Conservation (phyloP, 73 alveolate species). For the Urostyla sp. region DNA sequence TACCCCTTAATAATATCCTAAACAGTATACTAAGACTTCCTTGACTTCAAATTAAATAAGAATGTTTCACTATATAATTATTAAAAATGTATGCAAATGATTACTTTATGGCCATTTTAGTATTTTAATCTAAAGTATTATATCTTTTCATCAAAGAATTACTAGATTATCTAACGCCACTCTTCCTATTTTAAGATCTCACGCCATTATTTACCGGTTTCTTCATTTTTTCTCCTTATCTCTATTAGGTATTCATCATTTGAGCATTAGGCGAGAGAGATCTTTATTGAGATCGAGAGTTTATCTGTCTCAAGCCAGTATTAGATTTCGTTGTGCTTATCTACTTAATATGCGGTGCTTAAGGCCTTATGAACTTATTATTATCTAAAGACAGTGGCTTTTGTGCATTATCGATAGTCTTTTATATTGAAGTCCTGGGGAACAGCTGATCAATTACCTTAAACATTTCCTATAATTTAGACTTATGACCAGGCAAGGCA, state of each 20-base stretch:
- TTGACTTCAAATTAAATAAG: conserved; percentile 20
- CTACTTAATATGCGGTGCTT: too few relatives aligned
- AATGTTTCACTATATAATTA: conserved; percentile 23
- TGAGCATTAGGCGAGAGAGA: too few relatives aligned
- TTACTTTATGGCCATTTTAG: conserved; percentile 50
- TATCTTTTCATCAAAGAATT: conserved; percentile 9
- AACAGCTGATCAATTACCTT: conserved; percentile 46
- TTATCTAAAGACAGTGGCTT: background rate
- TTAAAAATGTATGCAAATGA: background rate
- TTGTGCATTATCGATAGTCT: conserved; percentile 44
- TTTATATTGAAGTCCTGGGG: conserved; percentile 22
- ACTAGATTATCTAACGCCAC: conserved; percentile 34
- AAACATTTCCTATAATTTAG: conserved; percentile 13
- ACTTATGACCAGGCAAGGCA: conserved; percentile 58
- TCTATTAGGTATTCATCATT: too few relatives aligned
- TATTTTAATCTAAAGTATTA: conserved; percentile 6
- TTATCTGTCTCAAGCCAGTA: too few relatives aligned
- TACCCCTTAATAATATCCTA: background rate
- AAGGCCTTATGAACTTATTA: background rate
- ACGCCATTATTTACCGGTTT: too few relatives aligned
- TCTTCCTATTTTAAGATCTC: too few relatives aligned
- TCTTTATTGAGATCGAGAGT: too few relatives aligned
- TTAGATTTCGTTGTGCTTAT: too few relatives aligned
- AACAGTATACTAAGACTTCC: conserved; percentile 21
- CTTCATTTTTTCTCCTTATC: too few relatives aligned